Evolutionary conservation across 2,329 filamentous ascomycete genomes (phyloP), one percentile per base, ranked within the genome.

Genomic region (Nothophoma quercina): DNA sequence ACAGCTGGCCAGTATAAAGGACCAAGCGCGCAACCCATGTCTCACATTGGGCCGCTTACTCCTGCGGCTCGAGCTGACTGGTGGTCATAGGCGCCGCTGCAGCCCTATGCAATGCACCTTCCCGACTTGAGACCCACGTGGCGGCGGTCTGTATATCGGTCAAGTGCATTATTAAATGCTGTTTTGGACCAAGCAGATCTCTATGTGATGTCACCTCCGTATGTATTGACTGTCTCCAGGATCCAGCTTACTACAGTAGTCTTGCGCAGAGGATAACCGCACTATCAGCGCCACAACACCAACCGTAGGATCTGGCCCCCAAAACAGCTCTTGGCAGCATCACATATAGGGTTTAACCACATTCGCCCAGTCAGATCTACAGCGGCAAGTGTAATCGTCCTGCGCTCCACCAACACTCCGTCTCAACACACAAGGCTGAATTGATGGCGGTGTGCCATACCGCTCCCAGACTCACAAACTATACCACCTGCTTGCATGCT

Each of bases 81-180:
- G 34, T 21, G 21, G 18, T 18, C 16, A 34, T 30, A 22, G 32
- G 39, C 22, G 39, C 26, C 16, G 21, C 34, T 50, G 51, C 51
- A 55, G 51, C 51, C 51, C 51, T 55, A 55, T 50, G 51, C 51
- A 49, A 40, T 29, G 44, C 44, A 39, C 12, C 45, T 32, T 36
- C 32, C 44, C 26, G 34, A 43, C 39, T 39, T 25, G 9, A 29
- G n/a, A 30, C 30, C 33, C 51, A 49, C 51, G 45, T 55, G 51
- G 51, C 39, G 16, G 45, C 33, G 45, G 33, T 48, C 38, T 33
- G 23, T 22, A 39, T 16, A 23, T 43, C 33, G 44, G 44, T 44
- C 43, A 43, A 40, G 32, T 9, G 13, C n/a, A n/a, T 22, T 30
- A 22, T 48, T 16, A 28, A 16, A 21, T 10, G 26, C 19, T 15